Percentiles rank a stretch among this genome's conserved stretches.
These are phyloP conservation scores for Suillus placidus DNA, from an alignment of 768 basidiomycete species.

Conservation along the genomic window DNA sequence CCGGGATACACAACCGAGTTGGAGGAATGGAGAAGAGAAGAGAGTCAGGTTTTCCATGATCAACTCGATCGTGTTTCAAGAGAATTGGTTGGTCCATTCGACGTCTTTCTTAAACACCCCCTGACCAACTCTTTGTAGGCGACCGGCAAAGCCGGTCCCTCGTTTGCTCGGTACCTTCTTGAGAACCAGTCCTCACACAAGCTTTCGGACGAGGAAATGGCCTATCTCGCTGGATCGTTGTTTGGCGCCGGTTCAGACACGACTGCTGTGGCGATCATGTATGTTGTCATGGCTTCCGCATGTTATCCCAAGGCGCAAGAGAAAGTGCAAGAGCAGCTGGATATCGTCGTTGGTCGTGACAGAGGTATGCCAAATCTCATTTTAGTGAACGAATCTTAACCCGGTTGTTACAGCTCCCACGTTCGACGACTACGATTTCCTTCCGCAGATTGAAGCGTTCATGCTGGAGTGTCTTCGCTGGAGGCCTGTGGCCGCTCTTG, in stretches of 20 bases:
- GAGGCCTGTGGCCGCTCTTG: constrained; percentile 43
- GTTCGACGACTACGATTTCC: constrained; percentile 38
- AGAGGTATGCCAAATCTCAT: constrained; percentile 24
- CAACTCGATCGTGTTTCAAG: constrained; percentile 49
- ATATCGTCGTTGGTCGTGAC: constrained; percentile 51
- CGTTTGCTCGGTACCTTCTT: constrained; percentile 61
- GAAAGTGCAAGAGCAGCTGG: constrained; percentile 56
- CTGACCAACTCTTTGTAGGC: constrained; percentile 24
- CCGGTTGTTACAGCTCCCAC: constrained; percentile 36
- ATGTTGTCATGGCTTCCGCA: constrained; percentile 58
- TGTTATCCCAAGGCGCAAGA: constrained; percentile 56
- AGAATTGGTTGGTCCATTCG: constrained; percentile 41
- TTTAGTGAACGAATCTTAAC: constrained; percentile 6
- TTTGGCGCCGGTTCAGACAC: constrained; percentile 72
- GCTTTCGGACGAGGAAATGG: constrained; percentile 57
- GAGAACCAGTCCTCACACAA: constrained; percentile 56
- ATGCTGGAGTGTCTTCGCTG: constrained; percentile 44
- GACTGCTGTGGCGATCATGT: constrained; percentile 59
- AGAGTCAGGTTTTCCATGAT: constrained; percentile 54
- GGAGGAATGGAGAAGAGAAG: constrained; percentile 41
- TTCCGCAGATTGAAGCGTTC: constrained; percentile 45
- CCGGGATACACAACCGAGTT: constrained; percentile 66
- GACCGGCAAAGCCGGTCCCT: constrained; percentile 28
- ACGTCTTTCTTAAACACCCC: neutral
- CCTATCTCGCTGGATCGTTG: constrained; percentile 65